Conservation (phyloP, 2,329 filamentous ascomycete species). For the Lachnum nothofagi region DNA sequence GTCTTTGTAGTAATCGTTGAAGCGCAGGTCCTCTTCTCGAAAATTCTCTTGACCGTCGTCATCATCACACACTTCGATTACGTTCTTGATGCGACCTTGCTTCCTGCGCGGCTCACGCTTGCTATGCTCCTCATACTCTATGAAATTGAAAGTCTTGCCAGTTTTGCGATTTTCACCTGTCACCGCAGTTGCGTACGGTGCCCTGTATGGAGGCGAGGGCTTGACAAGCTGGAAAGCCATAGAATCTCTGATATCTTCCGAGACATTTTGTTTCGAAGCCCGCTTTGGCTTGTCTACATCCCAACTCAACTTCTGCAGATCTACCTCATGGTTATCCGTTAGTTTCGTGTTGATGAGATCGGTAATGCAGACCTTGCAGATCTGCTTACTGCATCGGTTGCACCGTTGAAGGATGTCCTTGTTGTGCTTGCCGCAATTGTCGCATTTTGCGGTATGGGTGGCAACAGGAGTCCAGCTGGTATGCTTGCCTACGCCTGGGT, state of each 20-base stretch:
- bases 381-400: constrained; percentile 7
- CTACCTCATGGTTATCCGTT: constrained; percentile 4
- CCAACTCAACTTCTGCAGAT: constrained; percentile 5
- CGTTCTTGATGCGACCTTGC: not conserved
- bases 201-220: too few species aligned
- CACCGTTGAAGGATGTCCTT: constrained; percentile 11
- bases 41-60: not conserved
- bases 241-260: not conserved
- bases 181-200: not conserved
- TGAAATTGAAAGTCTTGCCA: not conserved
- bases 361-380: constrained; percentile 9
- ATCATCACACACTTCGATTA: not conserved
- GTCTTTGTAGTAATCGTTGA: not conserved
- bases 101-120: not conserved
- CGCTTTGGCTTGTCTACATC: not conserved
- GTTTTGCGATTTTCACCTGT: not conserved
- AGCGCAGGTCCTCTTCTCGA: not conserved
- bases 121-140: not conserved
- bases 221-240: too few species aligned
- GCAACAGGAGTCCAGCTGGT: constrained; percentile 2
- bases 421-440: constrained; percentile 6
- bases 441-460: constrained; percentile 13
- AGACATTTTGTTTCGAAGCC: not conserved
- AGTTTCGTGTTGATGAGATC: not conserved
- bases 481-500: not conserved